These are phyloP conservation scores for Scedosporium apiospermum DNA, from an alignment of 2,329 filamentous ascomycete species.

Conservation along the genomic window DNA sequence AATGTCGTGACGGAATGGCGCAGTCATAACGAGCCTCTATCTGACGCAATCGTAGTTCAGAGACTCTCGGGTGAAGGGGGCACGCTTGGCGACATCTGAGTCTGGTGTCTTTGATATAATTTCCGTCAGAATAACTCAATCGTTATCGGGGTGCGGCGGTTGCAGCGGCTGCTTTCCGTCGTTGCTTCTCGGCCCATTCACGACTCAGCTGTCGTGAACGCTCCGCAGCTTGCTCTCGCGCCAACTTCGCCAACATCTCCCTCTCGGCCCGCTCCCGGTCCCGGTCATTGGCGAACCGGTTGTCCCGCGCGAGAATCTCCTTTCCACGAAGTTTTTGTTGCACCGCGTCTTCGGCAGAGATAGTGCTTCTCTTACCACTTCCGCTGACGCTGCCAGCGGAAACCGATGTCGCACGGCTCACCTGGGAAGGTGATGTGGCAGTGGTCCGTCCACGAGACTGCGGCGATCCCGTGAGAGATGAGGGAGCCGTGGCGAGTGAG, in stretches of 20 bases:
- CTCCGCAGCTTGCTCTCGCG: slow-evolving; percentile 52
- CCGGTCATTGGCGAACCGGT: slow-evolving; percentile 32
- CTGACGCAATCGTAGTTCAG: neutral
- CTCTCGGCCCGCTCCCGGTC: slow-evolving; percentile 45
- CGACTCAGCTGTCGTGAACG: slow-evolving; percentile 48
- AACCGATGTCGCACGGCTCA: slow-evolving; percentile 32
- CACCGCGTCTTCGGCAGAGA: slow-evolving; percentile 40
- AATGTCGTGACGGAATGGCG: neutral
- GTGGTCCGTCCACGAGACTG: slow-evolving; percentile 17
- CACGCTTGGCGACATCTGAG: too few relatives aligned
- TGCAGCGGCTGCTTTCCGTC: slow-evolving; percentile 24
- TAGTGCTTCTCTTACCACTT: slow-evolving; percentile 27
- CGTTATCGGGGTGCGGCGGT: neutral
- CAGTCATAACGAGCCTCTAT: neutral
- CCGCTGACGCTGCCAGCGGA: slow-evolving; percentile 34
- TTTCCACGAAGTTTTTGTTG: slow-evolving; percentile 43
- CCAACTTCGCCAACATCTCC: slow-evolving; percentile 42
- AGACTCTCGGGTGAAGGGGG: too few relatives aligned
- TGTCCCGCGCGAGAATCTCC: slow-evolving; percentile 45
- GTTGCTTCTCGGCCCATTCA: slow-evolving; percentile 53
- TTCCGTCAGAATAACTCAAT: neutral
- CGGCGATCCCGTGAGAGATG: slow-evolving; percentile 6
- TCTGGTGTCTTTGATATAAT: too few relatives aligned
- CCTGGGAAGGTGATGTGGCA: slow-evolving; percentile 14
- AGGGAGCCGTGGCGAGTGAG: slow-evolving; percentile 11